These are phyloP conservation scores for Ajuga reptans DNA, from an alignment of 305 asterid species.

Conservation along the genomic window DNA sequence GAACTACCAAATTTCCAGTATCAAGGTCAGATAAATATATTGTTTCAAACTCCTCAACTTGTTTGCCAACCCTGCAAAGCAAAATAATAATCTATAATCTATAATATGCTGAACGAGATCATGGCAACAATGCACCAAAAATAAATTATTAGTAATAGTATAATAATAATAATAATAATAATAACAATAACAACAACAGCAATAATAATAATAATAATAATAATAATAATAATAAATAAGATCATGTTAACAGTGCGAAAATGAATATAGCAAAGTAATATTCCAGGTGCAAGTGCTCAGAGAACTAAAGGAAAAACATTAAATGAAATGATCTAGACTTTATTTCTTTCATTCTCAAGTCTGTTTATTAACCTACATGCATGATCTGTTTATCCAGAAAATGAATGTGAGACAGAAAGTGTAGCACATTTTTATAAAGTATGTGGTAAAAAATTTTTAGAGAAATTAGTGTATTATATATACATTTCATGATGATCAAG, in stretches of 20 bases:
- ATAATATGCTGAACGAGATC: not conserved
- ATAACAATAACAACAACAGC: no score
- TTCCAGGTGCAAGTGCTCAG: not conserved
- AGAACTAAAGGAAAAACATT: not conserved
- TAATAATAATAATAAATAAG: no score
- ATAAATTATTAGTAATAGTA: no score
- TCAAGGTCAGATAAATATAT: conserved; percentile 57
- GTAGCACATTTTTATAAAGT: not conserved
- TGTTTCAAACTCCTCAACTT: conserved; percentile 70
- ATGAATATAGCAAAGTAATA: not conserved
- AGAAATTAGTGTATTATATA: not conserved
- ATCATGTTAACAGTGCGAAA: no score
- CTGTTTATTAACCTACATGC: no score
- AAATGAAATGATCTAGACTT: not conserved
- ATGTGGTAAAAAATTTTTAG: not conserved
- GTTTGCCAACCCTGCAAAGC: conserved; percentile 58
- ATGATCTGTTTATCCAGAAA: no score
- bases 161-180: no score
- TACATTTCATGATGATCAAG: not conserved
- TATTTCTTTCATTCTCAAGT: not conserved
- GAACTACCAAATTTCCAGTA: conserved; percentile 40
- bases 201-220: no score
- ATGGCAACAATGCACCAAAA: not conserved
- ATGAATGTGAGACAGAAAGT: not conserved
- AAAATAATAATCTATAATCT: conserved; percentile 1